These are phyloP conservation scores for Talaromyces sp. DNA, from an alignment of 2,329 filamentous ascomycete genomes.

Conservation along the genomic window DNA sequence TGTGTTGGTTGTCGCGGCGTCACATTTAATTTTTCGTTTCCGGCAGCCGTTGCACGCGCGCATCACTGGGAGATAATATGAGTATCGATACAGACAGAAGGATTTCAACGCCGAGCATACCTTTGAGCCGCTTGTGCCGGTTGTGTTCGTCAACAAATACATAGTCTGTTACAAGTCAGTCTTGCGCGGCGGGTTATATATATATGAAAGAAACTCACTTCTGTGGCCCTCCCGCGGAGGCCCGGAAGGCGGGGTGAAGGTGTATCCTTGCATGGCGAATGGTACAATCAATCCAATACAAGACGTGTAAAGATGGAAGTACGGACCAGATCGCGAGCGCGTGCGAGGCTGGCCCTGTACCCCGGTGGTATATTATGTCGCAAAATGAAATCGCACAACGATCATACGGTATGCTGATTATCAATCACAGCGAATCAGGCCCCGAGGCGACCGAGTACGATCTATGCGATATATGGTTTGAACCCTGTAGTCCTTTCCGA, in stretches of 20 bases:
- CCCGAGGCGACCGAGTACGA: neutral
- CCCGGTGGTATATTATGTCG: neutral
- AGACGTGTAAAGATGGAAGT: neutral
- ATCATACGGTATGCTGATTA: neutral
- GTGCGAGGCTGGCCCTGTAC: neutral
- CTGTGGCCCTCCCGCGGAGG: slow-evolving; percentile 74
- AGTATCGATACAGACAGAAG: neutral
- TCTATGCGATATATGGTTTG: neutral
- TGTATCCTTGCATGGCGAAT: slow-evolving; percentile 62
- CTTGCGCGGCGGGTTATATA: neutral
- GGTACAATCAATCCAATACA: neutral
- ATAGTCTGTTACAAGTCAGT: slow-evolving; percentile 59
- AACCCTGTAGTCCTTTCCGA: neutral
- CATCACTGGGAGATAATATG: slow-evolving; percentile 62
- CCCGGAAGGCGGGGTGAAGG: slow-evolving; percentile 64
- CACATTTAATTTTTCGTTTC: slow-evolving; percentile 95
- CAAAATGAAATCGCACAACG: neutral
- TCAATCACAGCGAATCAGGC: neutral
- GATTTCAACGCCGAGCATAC: slow-evolving; percentile 42
- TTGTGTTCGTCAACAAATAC: slow-evolving; percentile 99
- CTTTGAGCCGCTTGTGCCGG: slow-evolving; percentile 92
- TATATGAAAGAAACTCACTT: slow-evolving; percentile 54
- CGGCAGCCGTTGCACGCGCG: slow-evolving; percentile 94
- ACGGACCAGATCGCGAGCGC: neutral
- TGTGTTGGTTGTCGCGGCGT: slow-evolving; percentile 92